Evolutionary conservation across 805 yeast species (phyloP).

Genomic region (Lipomyces yamanashiensis): DNA sequence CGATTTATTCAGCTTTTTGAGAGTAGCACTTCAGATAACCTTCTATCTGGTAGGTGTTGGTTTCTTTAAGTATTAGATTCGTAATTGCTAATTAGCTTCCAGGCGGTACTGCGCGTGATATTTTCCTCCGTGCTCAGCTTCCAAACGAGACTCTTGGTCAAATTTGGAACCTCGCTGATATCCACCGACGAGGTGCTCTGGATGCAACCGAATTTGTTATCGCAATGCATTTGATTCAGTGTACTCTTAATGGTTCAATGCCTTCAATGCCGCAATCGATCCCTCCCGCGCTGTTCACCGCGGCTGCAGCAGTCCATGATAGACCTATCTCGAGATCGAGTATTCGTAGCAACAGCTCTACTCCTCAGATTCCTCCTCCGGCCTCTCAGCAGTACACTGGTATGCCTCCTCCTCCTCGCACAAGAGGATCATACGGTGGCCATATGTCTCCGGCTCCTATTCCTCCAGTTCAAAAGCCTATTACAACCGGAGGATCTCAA

Average conservation of each 20-base stretch:
- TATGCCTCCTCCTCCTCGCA: constrained; percentile 35
- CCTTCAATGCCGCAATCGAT: constrained; percentile 59
- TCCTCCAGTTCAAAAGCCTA: constrained; percentile 22
- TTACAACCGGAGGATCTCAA: constrained; percentile 19
- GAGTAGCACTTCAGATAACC: constrained; percentile 16
- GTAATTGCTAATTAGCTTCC: constrained; percentile 50
- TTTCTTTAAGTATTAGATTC: constrained; percentile 43
- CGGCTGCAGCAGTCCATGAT: constrained; percentile 44
- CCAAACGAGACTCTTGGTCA: constrained; percentile 78
- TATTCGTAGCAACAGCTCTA: constrained; percentile 6
- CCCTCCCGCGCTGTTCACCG: constrained; percentile 47
- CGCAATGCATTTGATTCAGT: constrained; percentile 95
- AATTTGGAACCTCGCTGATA: constrained; percentile 88
- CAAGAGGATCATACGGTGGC: constrained; percentile 26
- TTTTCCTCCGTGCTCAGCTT: constrained; percentile 85
- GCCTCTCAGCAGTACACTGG: constrained; percentile 29
- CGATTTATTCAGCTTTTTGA: constrained; percentile 43
- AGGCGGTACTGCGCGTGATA: constrained; percentile 59
- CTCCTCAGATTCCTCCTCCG: constrained; percentile 27
- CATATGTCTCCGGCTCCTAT: constrained; percentile 23
- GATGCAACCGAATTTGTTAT: constrained; percentile 76
- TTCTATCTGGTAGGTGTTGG: constrained; percentile 19
- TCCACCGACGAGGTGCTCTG: constrained; percentile 71
- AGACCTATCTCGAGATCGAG: constrained; percentile 27
- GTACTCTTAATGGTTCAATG: constrained; percentile 67